Base-by-base conservation (phyloP, 2,329 filamentous ascomycete genomes). In the Ophiostoma montium region DNA sequence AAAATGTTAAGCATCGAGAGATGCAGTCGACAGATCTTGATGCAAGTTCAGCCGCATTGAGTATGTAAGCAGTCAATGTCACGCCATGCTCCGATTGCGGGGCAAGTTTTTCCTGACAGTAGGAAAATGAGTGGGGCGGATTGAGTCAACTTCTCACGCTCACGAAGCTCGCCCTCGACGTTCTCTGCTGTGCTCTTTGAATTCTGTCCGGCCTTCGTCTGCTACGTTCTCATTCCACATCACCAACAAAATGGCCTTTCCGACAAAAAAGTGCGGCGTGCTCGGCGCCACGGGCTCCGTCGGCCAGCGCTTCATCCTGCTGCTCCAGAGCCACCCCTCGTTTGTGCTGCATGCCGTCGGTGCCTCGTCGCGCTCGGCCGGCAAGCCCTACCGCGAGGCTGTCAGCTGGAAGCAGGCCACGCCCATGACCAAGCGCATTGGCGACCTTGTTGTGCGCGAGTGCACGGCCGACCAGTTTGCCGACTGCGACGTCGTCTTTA, bases 401-500 rank as follows among this genome's bases (percentile, higher is more conserved):
- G 89, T 94, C 54, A 79, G 79, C 59, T 96, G 92, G 92, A 95
- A 95, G 74, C 90, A 96, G 70, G 76, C 85, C 10, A 70, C 78
- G 50, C 84, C 87, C 49, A 94, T 95, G 76, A 82, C 82, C 39
- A 72, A 80, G 54, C 54, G 49, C 19, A 72, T 94, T 51, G 86
- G 79, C 56, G 82, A 89, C 55, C 72, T 96, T 58, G 75, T 94
- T 5, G 85, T 96, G 50, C 83, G 86, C 62, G 82, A 86, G 62
- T 96, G 92, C 71, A 82, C 71, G 60, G 78, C 92, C 1, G 77
- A 80, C 57, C 78, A 90, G 59, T 96, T 95, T 64, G 67, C 72
- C 53, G 89, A 94, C 63, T 95, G 92, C 66, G 90, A 96, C 58
- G 71, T 98, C 55, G 80, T 96, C 53, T 96, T 96, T 66, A 90